phyloP scores from a whole-genome alignment of 2,329 filamentous ascomycete species.

The Ambrosiella cleistominuta region DNA sequence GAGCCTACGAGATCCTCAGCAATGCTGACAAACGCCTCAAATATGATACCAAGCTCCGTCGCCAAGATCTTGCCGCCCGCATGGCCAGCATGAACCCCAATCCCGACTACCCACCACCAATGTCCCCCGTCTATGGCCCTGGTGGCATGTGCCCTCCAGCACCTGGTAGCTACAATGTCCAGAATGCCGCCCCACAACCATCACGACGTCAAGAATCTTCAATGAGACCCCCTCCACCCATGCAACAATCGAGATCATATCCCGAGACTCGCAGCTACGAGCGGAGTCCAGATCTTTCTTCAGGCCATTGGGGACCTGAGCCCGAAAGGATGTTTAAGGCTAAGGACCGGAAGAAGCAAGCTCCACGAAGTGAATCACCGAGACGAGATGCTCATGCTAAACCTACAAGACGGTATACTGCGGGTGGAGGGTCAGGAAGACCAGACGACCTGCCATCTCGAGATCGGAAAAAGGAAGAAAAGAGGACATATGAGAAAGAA shows the following conservation, averaged over 20 bases:
- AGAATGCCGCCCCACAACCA: slow-evolving; percentile 9
- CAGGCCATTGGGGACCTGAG: neutral
- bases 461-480: slow-evolving; percentile 19
- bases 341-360: no score
- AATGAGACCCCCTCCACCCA: neutral
- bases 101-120: slow-evolving; percentile 18
- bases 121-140: neutral
- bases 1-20: slow-evolving; percentile 79
- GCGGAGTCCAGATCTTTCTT: slow-evolving; percentile 1
- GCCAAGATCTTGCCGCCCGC: slow-evolving; percentile 23
- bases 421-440: no score
- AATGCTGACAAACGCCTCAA: slow-evolving; percentile 54
- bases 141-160: neutral
- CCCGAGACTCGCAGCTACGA: slow-evolving; percentile 4
- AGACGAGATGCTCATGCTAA: no score
- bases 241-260: neutral
- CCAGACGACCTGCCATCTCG: neutral
- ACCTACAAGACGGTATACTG: no score
- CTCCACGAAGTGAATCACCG: no score
- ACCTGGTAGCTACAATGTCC: slow-evolving; percentile 18
- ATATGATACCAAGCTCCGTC: slow-evolving; percentile 55
- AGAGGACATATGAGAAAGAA: slow-evolving; percentile 18
- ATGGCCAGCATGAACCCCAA: slow-evolving; percentile 22
- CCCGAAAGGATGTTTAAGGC: neutral
- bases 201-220: neutral